Percentiles rank a stretch among this genome's conserved stretches.
phyloP scores from a whole-genome alignment of 345 rosid species.

The Salix caprea region DNA sequence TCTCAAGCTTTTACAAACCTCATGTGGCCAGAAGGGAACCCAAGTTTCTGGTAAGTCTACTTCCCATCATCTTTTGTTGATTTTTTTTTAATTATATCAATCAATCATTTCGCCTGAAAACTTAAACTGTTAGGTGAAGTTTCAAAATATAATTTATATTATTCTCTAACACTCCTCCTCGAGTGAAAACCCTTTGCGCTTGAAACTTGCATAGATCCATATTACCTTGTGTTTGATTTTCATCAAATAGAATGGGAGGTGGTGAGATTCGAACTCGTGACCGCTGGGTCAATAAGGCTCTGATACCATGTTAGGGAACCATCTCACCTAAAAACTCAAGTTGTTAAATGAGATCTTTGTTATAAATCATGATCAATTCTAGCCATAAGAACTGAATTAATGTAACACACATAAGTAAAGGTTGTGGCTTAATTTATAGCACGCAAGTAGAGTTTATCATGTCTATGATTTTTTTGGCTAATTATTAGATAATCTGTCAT shows the following conservation, averaged over 20 bases:
- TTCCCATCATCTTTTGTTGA: not conserved
- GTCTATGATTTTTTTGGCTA: not conserved
- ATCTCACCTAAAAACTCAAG: no score
- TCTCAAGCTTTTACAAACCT: slow-evolving; percentile 33
- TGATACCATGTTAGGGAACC: no score
- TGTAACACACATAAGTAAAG: not conserved
- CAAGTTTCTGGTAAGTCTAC: slow-evolving; percentile 30
- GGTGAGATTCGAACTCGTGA: no score
- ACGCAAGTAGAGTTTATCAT: not conserved
- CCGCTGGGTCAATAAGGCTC: no score
- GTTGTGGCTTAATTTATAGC: not conserved
- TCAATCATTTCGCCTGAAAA: rapidly evolving
- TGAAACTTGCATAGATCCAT: no score
- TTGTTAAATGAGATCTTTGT: not conserved
- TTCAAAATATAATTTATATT: no score
- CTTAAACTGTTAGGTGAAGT: no score
- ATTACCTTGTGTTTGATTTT: no score
- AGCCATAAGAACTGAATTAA: not conserved
- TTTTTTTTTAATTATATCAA: no score
- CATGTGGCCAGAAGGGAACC: slow-evolving; percentile 48
- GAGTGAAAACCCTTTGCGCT: no score
- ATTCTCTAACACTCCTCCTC: rapidly evolving
- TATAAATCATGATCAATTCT: not conserved
- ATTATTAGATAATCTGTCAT: not conserved
- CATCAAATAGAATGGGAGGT: no score